Percentiles rank a stretch among this genome's conserved stretches.
These are phyloP conservation scores for Hylodesmum podocarpum DNA, from an alignment of 306 rosid species.

Conservation along the genomic window DNA sequence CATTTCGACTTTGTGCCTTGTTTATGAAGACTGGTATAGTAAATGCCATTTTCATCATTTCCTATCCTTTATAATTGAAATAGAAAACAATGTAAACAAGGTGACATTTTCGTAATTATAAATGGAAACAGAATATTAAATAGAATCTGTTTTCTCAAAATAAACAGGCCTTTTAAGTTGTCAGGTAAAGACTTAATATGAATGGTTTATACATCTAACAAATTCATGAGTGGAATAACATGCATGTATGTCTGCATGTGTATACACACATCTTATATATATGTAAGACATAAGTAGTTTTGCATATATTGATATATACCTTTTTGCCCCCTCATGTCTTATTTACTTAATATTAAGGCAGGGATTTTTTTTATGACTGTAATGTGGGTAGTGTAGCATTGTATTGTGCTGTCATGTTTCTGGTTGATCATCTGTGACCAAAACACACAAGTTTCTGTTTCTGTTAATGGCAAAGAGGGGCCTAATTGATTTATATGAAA, in stretches of 20 bases:
- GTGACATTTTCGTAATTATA: neutral
- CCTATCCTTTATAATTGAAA: neutral
- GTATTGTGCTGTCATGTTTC: conserved; percentile 15
- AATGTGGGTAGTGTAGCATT: neutral
- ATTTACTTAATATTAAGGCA: conserved; percentile 12
- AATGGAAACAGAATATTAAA: neutral
- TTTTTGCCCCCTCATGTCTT: neutral
- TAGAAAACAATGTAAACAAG: neutral
- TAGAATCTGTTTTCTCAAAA: neutral
- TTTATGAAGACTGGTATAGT: neutral
- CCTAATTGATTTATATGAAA: neutral
- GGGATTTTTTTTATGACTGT: neutral
- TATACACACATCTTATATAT: too few species aligned
- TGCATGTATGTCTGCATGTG: too few species aligned
- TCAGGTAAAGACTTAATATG: neutral
- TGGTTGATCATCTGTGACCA: conserved; percentile 5
- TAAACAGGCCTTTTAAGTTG: neutral
- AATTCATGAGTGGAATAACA: neutral
- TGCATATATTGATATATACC: too few species aligned
- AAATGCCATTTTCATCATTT: neutral
- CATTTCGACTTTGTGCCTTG: neutral
- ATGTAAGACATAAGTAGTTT: too few species aligned
- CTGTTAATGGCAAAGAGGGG: neutral
- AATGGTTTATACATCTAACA: conserved; percentile 8
- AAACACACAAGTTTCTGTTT: neutral